These are phyloP conservation scores for Botrytis cinerea DNA, from an alignment of 2,329 filamentous ascomycete genomes.

Conservation along the genomic window DNA sequence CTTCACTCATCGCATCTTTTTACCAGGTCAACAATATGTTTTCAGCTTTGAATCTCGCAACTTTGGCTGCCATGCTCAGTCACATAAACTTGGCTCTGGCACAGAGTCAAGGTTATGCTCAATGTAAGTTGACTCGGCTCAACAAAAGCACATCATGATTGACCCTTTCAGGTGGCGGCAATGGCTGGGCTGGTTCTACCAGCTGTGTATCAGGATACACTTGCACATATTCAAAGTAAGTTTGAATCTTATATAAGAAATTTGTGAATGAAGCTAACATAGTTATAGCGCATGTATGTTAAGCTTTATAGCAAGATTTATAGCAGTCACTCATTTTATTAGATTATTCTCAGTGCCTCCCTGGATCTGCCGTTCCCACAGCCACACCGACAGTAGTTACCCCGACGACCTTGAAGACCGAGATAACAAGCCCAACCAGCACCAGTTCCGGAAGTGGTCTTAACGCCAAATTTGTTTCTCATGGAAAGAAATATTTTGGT, in stretches of 20 bases:
- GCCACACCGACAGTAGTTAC: slow-evolving; percentile 19
- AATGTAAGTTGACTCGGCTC: slow-evolving; percentile 29
- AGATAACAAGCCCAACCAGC: slow-evolving; percentile 8
- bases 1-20: not conserved
- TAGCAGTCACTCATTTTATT: not conserved
- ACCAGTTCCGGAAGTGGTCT: slow-evolving; percentile 51
- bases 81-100: slow-evolving; percentile 29
- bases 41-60: slow-evolving; percentile 30
- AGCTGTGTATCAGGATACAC: slow-evolving; percentile 39
- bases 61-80: slow-evolving; percentile 29
- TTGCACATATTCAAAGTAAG: slow-evolving; percentile 34
- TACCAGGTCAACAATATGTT: slow-evolving; percentile 28
- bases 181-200: slow-evolving; percentile 38
- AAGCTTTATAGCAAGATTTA: not conserved
- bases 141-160: not conserved
- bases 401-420: slow-evolving; percentile 18
- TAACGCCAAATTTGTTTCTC: slow-evolving; percentile 57
- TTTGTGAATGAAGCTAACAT: not conserved
- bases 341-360: slow-evolving; percentile 37
- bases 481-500: slow-evolving; percentile 68
- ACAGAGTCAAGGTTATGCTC: slow-evolving; percentile 29
- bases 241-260: not conserved
- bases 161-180: slow-evolving; percentile 37
- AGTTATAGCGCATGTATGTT: slow-evolving; percentile 13
- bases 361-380: slow-evolving; percentile 22